Percentiles rank a stretch among this genome's conserved stretches.
These are phyloP conservation scores for Melampsora americana DNA, from an alignment of 1,284 basidiomycete species.

Conservation along the genomic window DNA sequence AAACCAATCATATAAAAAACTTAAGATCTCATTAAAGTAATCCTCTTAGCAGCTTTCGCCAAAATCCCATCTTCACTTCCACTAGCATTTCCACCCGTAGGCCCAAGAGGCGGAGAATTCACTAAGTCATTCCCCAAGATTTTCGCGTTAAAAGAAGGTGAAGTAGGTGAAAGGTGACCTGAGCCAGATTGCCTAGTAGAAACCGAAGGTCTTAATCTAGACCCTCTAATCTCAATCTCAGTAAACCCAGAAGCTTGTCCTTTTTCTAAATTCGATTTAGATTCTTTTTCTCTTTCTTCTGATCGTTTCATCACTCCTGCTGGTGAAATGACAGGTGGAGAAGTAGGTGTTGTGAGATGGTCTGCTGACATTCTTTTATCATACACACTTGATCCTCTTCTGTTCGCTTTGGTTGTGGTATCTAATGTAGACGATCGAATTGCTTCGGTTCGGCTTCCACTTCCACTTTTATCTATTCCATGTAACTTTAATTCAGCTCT, in stretches of 20 bases:
- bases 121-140: background rate
- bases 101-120: background rate
- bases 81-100: background rate
- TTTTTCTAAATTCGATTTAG: constrained; percentile 71
- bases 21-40: constrained; percentile 4
- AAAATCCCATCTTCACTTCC: background rate
- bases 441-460: constrained; percentile 47
- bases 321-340: constrained; percentile 69
- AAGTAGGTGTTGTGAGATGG: constrained; percentile 54
- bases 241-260: constrained; percentile 71
- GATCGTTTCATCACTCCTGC: constrained; percentile 70
- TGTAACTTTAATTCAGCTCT: constrained; percentile 85
- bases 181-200: background rate
- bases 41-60: background rate
- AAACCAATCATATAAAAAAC: too few relatives aligned
- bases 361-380: constrained; percentile 49
- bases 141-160: background rate
- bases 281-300: constrained; percentile 69
- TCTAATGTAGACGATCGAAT: constrained; percentile 57
- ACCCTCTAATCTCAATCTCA: constrained; percentile 58
- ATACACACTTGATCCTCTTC: constrained; percentile 57
- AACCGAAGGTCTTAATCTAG: constrained; percentile 28
- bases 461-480: constrained; percentile 64
- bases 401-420: constrained; percentile 50
- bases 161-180: constrained; percentile 3